Evolutionary conservation across 2,329 filamentous ascomycete genomes (phyloP), one percentile per base, ranked within the genome.

Genomic region (Pestalotiopsis sp.): DNA sequence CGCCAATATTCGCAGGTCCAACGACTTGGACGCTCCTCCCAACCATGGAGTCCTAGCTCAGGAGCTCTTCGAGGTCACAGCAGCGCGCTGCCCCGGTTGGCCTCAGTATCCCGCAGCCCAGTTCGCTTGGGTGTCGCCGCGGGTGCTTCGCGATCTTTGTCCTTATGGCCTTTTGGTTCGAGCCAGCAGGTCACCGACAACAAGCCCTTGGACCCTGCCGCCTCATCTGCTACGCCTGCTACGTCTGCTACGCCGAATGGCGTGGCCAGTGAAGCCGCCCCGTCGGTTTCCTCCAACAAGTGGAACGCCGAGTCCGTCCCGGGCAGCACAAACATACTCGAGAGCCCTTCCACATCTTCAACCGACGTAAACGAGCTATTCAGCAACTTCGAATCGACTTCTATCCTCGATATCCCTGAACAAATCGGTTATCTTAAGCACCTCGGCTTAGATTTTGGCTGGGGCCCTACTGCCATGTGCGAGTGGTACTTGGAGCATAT

Each of bases 391-490:
- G 77, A 81, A 64, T 77, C 79, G 63, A 76, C 79, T 68, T 81
- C 85, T 66, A 80, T 88, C 67, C 84, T 90, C 69, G 81, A 87
- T 70, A 88, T 94, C 71, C 89, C 92, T 45, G 92, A 95, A 76
- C 85, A 89, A 64, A 88, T 97, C 69, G 96, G 96, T 71, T 98
- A 95, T 76, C 84, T 99, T 69, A 89, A 93, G 73, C 86, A 89
- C 6, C 84, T 98, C 12, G 96, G 96, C 3, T 83, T 99, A 25
- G 93, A 98, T 75, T 98, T 92, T 76, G 94, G 95, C 77, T 95
- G 85, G 83, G 95, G 95, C 17, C 89, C 93, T 4, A 93, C 94
- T 0, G 82, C 90, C 3, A 72, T 89, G 17, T 90, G 96, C 79
- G 87, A 98, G 81, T 95, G 87, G 85, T 25, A 88, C 2, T 82